Percentiles rank a stretch among this genome's conserved stretches.
Evolutionary conservation across 139 green algal genomes (phyloP).

Genomic region (Microglena sp.): DNA sequence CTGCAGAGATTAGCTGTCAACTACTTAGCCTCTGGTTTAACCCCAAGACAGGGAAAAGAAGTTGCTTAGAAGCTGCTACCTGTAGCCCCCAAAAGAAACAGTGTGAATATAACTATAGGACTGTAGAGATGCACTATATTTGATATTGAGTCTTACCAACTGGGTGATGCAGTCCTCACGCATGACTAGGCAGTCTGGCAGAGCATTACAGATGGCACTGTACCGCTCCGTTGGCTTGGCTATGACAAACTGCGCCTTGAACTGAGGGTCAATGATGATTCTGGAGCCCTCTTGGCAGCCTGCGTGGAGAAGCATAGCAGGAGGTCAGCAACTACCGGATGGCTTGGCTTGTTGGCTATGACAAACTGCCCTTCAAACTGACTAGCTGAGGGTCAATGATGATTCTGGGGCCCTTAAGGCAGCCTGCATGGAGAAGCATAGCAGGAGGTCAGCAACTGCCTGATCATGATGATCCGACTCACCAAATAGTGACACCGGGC

Average conservation of each 20-base stretch:
- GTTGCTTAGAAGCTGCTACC: too few relatives aligned
- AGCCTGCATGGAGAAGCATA: not conserved
- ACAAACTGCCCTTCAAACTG: not conserved
- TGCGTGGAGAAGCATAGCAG: too few relatives aligned
- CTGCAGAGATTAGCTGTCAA: too few relatives aligned
- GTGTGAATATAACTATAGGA: too few relatives aligned
- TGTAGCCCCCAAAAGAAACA: too few relatives aligned
- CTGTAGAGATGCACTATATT: too few relatives aligned
- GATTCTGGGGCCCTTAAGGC: not conserved
- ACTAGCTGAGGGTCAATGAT: not conserved
- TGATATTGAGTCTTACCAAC: too few relatives aligned
- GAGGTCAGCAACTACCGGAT: not conserved
- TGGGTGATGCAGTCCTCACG: not conserved
- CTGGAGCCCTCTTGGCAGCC: too few relatives aligned
- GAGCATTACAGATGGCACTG: not conserved
- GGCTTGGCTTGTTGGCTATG: not conserved
- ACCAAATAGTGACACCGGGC: too few relatives aligned
- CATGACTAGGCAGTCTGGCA: not conserved
- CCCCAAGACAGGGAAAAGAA: too few relatives aligned
- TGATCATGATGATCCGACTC: too few relatives aligned
- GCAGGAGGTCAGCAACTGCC: not conserved
- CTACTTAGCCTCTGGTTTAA: too few relatives aligned
- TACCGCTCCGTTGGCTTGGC: not conserved
- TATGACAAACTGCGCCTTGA: conserved; percentile 1
- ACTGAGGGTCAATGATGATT: not conserved